These are phyloP conservation scores for Cyberlindnera xylosilytica DNA, from an alignment of 805 yeast species.

Conservation along the genomic window DNA sequence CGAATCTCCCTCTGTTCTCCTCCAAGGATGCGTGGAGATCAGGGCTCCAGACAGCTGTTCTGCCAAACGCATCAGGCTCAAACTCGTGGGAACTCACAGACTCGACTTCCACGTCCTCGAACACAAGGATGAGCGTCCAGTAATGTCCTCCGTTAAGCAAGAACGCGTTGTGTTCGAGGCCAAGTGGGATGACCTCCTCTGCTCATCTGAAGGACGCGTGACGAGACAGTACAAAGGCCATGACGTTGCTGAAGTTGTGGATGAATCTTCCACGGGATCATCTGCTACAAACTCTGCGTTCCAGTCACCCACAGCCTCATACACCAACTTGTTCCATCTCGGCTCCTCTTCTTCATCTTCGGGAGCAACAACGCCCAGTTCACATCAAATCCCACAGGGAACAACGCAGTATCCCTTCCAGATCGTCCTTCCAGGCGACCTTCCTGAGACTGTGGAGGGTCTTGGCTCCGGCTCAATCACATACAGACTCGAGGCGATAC, in stretches of 20 bases:
- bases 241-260: not conserved
- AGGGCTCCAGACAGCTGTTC: constrained; percentile 63
- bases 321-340: constrained; percentile 8
- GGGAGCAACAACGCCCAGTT: too few species aligned
- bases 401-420: constrained; percentile 84
- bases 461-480: constrained; percentile 72
- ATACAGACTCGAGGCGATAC: constrained; percentile 66
- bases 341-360: constrained; percentile 9
- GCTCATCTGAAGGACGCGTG: constrained; percentile 28
- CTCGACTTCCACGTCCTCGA: constrained; percentile 47
- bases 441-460: constrained; percentile 85
- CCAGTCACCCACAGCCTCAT: constrained; percentile 6
- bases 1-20: constrained; percentile 68
- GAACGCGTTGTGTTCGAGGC: constrained; percentile 64
- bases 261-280: constrained; percentile 6
- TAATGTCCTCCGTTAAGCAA: constrained; percentile 39
- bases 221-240: constrained; percentile 3
- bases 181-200: constrained; percentile 60
- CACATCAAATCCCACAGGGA: constrained; percentile 50
- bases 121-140: constrained; percentile 34
- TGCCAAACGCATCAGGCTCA: constrained; percentile 55
- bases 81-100: constrained; percentile 58
- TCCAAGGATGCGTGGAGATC: constrained; percentile 73
- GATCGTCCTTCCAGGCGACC: constrained; percentile 69
- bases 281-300: constrained; percentile 1